Evolutionary conservation across 2,329 filamentous ascomycete species (phyloP), one percentile per base, ranked within the genome.

Genomic region (Uncinocarpus reesii): DNA sequence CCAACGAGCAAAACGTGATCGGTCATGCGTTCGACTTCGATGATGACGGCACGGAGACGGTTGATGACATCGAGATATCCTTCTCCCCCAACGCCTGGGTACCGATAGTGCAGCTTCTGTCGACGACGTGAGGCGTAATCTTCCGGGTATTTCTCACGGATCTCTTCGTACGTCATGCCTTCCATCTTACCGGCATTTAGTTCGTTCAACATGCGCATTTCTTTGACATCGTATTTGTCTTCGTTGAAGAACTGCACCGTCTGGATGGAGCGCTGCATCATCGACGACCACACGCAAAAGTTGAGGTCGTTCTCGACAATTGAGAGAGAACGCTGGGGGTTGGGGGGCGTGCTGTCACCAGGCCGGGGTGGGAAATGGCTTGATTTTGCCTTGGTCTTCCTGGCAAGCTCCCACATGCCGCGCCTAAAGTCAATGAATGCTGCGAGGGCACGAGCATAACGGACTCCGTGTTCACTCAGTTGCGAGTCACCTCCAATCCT

Each of bases 211-310:
- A 95, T 94, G 60, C 89, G 85, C 87, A 90, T 95, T 57, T 94
- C 86, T 71, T 98, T 98, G 58, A 93, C 82, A 56, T 96, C 92
- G 63, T 90, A 95, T 47, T 95, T 86, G 18, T 96, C 90, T 55
- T 96, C 92, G 56, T 94, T 85, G 64, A 96, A 98, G 64, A 84
- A 84, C 55, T 92, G 81, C 0, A 84, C 88, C 0, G 89, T 93
- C 61, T 95, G 81, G 43, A 92, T 82, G 52, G 86, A 88, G 55
- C 92, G 84, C 62, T 85, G 83, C 54, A 98, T 78, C 90, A 96
- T 96, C 2, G 86, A 94, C 0, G 90, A 95, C 92, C 92, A 98
- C 13, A 98, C 86, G 65, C 92, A 98, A 63, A 95, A 96, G 62
- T 95, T 94, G 60, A 85, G 77, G 24, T 84, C 78, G 24, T 81